Evolutionary conservation across 805 yeast species (phyloP).

Genomic region (Yamadazyma akitaensis): DNA sequence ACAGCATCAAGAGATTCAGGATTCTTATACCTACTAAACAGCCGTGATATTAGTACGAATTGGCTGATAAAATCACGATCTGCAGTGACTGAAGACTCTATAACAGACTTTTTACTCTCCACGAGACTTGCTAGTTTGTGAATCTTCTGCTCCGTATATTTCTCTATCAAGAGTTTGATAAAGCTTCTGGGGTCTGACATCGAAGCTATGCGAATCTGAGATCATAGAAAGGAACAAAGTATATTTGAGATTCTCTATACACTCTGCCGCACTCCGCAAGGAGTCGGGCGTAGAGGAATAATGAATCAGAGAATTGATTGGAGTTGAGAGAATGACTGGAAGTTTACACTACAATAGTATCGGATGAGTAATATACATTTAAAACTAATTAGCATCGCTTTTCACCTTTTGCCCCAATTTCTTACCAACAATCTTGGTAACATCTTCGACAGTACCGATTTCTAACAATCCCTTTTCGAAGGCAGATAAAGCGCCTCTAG

Average conservation of each 20-base stretch:
- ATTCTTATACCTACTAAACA: not conserved
- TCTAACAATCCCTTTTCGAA: slow-evolving; percentile 82
- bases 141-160: not conserved
- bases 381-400: slow-evolving; percentile 4
- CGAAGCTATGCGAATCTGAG: not conserved
- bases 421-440: slow-evolving; percentile 58
- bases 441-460: slow-evolving; percentile 73
- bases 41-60: not conserved
- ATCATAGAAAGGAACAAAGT: not conserved
- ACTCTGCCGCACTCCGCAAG: no score
- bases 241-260: not conserved
- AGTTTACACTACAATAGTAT: no score
- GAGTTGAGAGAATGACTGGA: no score
- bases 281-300: not conserved
- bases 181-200: not conserved
- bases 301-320: no score
- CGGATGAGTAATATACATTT: slow-evolving; percentile 7
- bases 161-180: not conserved
- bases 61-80: not conserved
- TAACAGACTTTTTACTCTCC: not conserved
- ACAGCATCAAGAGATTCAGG: slow-evolving; percentile 42
- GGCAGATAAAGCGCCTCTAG: slow-evolving; percentile 35
- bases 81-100: not conserved
- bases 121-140: not conserved
- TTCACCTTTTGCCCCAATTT: slow-evolving; percentile 35